These are phyloP conservation scores for Cercospora nicotianae DNA, from an alignment of 2,329 filamentous ascomycete genomes.

Conservation along the genomic window DNA sequence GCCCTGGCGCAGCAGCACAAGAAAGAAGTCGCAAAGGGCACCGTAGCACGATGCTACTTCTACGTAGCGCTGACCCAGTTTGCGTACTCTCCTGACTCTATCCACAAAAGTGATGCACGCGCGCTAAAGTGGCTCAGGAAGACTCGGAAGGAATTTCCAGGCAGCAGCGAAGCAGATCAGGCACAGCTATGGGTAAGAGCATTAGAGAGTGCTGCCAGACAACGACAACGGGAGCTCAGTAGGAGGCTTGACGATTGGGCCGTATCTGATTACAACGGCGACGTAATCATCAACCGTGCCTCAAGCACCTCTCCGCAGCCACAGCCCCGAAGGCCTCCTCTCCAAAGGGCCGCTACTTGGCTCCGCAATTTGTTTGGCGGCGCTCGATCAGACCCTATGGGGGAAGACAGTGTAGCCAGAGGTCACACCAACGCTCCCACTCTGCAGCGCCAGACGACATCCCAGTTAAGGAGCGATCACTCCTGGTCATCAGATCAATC, in stretches of 20 bases:
- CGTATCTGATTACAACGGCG: neutral
- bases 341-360: neutral
- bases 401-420: neutral
- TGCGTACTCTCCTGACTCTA: slow-evolving; percentile 1
- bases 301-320: neutral
- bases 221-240: neutral
- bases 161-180: neutral
- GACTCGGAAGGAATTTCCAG: neutral
- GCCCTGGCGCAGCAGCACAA: neutral
- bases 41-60: slow-evolving; percentile 7
- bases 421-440: neutral
- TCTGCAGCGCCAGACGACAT: neutral
- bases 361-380: neutral
- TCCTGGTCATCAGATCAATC: neutral
- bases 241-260: neutral
- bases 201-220: neutral
- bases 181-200: neutral
- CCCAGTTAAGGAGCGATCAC: neutral
- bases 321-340: neutral
- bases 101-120: slow-evolving; percentile 1
- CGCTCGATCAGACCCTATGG: neutral
- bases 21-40: neutral
- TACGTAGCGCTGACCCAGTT: slow-evolving; percentile 5
- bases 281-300: neutral
- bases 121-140: slow-evolving; percentile 8